Evolutionary conservation across 1,284 basidiomycete species (phyloP).

Genomic region (Rhizoctonia solani): DNA sequence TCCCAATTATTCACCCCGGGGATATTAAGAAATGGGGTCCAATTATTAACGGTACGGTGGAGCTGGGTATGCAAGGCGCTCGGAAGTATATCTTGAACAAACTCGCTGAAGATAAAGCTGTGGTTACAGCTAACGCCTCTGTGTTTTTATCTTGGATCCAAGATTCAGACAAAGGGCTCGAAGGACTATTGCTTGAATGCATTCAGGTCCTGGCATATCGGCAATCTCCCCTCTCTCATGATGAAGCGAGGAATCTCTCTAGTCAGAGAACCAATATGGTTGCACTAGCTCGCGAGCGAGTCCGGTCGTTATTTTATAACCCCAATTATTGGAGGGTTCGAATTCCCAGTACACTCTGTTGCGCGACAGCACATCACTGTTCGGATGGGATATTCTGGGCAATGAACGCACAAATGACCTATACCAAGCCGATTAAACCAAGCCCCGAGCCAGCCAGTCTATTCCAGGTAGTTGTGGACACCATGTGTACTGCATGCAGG

Average conservation of each 20-base stretch:
- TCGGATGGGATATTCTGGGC: too few species aligned
- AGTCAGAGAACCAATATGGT: neutral
- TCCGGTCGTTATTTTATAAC: too few species aligned
- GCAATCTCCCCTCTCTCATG: neutral
- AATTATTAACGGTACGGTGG: neutral
- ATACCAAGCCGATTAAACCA: too few species aligned
- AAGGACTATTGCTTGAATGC: neutral
- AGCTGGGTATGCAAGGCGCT: neutral
- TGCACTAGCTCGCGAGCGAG: neutral
- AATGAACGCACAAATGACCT: too few species aligned
- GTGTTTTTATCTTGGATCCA: neutral
- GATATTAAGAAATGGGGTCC: slow-evolving; percentile 10
- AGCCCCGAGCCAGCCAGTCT: too few species aligned
- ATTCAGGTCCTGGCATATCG: neutral
- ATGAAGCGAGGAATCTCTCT: neutral
- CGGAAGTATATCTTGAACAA: neutral
- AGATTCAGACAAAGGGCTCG: neutral
- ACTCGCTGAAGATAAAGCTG: neutral
- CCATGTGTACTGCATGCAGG: too few species aligned
- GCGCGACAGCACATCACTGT: too few species aligned
- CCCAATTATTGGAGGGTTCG: too few species aligned
- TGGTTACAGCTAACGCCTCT: neutral
- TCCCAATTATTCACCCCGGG: neutral
- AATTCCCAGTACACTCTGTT: too few species aligned
- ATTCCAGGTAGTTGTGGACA: too few species aligned